Base-by-base conservation (phyloP, 768 basidiomycete genomes). In the Dioszegia aurantiaca region DNA sequence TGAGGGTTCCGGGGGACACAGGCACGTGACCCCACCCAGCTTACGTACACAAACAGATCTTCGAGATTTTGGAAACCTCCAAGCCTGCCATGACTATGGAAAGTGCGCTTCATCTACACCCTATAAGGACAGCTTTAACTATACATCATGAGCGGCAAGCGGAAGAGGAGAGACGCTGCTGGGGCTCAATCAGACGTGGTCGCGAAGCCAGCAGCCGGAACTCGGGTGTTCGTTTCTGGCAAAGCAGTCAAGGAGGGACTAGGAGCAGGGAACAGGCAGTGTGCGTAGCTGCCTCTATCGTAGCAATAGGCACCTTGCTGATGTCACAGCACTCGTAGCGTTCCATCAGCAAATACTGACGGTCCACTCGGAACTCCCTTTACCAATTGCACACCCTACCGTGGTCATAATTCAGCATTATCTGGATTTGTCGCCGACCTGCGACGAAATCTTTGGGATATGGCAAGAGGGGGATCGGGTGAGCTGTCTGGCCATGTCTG, bases 391-490 rank as follows among this genome's bases (percentile, higher is more conserved):
- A 8, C 66, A 76, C 48, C 63, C 66, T 0, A 63, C 65, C 9
- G 71, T 76, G 24, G 59, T 72, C 10, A 58, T 76, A 24, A 41
- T 73, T 0, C 75, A 76, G 55, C 69, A 76, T 54, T 76, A 76
- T 58, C 60, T 74, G 17, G 69, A 70, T 24, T 51, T 64, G 2
- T 74, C 73, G 2, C 73, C 75, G 2, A 62, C 58, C 1, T 60
- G 62, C 19, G 73, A 76, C 8, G 75, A 76, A 47, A 48, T 76
- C 23, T 74, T 76, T 48, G 53, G 56, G 44, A 61, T 62, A 2
- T 76, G 75, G 75, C 49, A 61, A 14, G 53, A 69, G 14, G 70
- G 65, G 0, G 64, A 67, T 26, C 58, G 61, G 58, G 62, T 62
- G 4, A 23, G 56, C 28, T 8, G 2, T 23, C 2, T 49, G 17